phyloP scores from a whole-genome alignment of 768 basidiomycete genomes.

The Chiua virens region DNA sequence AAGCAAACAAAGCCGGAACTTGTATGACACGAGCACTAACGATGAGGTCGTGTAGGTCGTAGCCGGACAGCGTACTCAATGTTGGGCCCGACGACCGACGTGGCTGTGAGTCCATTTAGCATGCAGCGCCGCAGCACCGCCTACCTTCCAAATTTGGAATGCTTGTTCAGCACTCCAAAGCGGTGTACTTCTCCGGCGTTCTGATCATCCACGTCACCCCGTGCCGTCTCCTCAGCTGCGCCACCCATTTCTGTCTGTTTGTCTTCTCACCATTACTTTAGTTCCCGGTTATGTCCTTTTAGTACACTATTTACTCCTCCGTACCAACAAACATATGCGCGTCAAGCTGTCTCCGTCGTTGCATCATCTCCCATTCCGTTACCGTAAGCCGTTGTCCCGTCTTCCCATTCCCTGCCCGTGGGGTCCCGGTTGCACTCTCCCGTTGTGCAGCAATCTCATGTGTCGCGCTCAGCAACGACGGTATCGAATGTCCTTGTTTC shows the following conservation, averaged over 20 bases:
- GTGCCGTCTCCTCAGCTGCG: background rate
- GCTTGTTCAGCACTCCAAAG: constrained; percentile 21
- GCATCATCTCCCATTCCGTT: constrained; percentile 73
- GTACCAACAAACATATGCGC: constrained; percentile 56
- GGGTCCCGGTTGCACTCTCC: constrained; percentile 31
- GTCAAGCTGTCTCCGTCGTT: constrained; percentile 74
- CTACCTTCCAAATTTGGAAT: constrained; percentile 14
- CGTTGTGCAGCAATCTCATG: constrained; percentile 6
- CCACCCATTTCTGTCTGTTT: background rate
- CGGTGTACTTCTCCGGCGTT: constrained; percentile 17
- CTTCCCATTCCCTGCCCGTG: constrained; percentile 36
- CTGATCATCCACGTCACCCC: constrained; percentile 1
- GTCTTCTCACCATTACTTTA: too few relatives aligned
- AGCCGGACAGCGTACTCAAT: constrained; percentile 12
- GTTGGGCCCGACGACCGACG: constrained; percentile 37
- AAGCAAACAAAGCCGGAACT: background rate
- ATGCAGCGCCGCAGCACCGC: constrained; percentile 37
- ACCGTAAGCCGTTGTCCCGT: constrained; percentile 74
- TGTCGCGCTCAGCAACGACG: constrained; percentile 5
- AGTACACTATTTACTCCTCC: too few relatives aligned
- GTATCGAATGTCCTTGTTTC: constrained; percentile 19
- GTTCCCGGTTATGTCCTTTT: too few relatives aligned
- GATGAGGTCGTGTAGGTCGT: background rate
- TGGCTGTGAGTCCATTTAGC: constrained; percentile 36
- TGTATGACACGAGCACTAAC: too few relatives aligned